Evolutionary conservation across 495 filamentous ascomycete genomes (phyloP).

Genomic region (Apodospora peruviana): DNA sequence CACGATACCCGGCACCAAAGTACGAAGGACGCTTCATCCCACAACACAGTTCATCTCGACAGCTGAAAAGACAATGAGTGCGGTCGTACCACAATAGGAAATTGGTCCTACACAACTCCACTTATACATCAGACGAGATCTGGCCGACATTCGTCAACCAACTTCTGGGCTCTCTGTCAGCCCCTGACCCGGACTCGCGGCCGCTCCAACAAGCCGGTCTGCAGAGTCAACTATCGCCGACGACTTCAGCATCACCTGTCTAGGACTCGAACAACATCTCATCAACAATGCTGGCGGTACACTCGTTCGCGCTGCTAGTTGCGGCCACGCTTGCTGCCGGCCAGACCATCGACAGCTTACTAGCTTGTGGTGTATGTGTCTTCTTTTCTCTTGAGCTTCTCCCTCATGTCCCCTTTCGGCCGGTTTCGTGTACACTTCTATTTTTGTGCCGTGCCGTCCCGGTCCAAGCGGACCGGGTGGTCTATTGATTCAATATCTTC

Average conservation of each 20-base stretch:
- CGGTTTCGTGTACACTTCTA: background rate
- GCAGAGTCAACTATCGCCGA: background rate
- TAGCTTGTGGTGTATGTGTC: slow-evolving; percentile 22
- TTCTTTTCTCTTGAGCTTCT: background rate
- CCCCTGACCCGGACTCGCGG: background rate
- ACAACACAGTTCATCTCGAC: background rate
- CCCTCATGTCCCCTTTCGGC: background rate
- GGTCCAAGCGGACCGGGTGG: too few species aligned
- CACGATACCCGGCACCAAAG: background rate
- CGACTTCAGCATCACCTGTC: background rate
- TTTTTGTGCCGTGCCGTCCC: background rate
- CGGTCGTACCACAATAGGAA: slow-evolving; percentile 15
- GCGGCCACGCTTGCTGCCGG: slow-evolving; percentile 13
- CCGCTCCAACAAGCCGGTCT: background rate
- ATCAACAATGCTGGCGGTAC: slow-evolving; percentile 17
- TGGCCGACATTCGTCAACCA: background rate
- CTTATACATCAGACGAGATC: slow-evolving; percentile 4
- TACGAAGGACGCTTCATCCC: background rate
- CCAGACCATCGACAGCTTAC: slow-evolving; percentile 18
- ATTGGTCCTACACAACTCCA: slow-evolving; percentile 15
- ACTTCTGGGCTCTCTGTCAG: background rate
- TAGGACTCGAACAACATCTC: background rate
- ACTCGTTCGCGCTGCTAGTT: slow-evolving; percentile 15
- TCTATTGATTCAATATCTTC: too few species aligned
- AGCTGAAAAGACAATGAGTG: slow-evolving; percentile 3